phyloP scores from a whole-genome alignment of 306 rosid genomes.

The Castanea crenata region DNA sequence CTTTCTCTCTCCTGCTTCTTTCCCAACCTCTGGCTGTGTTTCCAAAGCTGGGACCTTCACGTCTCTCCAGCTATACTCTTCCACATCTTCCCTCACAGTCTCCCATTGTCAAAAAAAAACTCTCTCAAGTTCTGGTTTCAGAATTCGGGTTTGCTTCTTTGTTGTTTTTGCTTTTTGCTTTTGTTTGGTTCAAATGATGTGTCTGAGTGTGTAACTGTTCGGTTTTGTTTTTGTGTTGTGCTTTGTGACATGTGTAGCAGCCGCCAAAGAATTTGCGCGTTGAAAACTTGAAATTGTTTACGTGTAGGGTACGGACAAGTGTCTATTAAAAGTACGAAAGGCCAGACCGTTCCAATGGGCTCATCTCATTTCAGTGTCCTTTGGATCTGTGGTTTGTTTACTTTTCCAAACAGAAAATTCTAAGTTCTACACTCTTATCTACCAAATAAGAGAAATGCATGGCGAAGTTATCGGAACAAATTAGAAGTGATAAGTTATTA shows the following conservation, averaged over 20 bases:
- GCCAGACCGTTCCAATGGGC: no score
- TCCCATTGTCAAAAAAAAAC: slow-evolving; percentile 33
- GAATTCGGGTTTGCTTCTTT: not conserved
- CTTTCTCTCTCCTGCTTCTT: slow-evolving; percentile 69
- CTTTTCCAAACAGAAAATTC: no score
- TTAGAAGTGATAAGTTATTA: no score
- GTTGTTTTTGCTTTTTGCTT: not conserved
- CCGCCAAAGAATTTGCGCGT: not conserved
- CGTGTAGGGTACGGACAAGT: not conserved
- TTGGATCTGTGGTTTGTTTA: no score
- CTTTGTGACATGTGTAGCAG: no score
- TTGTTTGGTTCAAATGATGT: no score
- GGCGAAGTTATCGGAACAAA: no score
- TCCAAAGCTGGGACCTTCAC: slow-evolving; percentile 52
- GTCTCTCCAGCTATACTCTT: slow-evolving; percentile 71
- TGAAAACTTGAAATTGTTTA: not conserved
- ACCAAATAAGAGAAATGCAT: no score
- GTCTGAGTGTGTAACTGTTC: not conserved
- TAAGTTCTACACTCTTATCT: no score
- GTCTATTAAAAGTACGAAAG: no score
- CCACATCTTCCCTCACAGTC: slow-evolving; percentile 61
- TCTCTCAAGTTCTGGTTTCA: not conserved
- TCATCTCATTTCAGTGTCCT: no score
- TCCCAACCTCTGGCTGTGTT: slow-evolving; percentile 53
- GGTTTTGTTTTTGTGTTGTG: not conserved